These are phyloP conservation scores for Hypoxylon sp. DNA, from an alignment of 2,329 filamentous ascomycete species.

Conservation along the genomic window DNA sequence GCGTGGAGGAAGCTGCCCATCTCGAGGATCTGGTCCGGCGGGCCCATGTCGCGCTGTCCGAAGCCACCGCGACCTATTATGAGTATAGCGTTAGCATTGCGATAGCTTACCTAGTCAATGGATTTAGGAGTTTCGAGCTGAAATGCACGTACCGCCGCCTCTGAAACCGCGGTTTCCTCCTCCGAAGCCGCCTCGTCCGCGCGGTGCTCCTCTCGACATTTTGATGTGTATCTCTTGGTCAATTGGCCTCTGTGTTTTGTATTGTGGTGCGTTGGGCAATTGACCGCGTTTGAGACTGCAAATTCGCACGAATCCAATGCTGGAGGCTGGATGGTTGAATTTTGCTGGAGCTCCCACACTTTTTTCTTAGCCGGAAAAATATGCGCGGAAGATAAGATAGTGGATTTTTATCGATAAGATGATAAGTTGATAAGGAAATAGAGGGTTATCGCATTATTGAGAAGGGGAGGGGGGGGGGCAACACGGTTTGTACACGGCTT, in stretches of 20 bases:
- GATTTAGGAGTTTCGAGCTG: not conserved
- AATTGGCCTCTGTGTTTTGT: conserved; percentile 27
- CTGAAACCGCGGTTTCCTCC: conserved; percentile 48
- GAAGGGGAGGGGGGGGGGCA: not conserved
- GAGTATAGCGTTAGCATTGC: conserved; percentile 5
- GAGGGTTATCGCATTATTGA: not conserved
- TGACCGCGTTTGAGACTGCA: conserved; percentile 24
- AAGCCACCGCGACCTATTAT: conserved; percentile 55
- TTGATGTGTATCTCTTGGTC: conserved; percentile 28
- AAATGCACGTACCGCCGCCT: conserved; percentile 48
- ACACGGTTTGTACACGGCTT: not conserved
- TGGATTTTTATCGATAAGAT: not conserved
- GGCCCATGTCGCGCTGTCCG: conserved; percentile 55
- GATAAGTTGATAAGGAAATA: conserved; percentile 13
- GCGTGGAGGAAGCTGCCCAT: conserved; percentile 96
- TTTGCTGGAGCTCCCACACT: conserved; percentile 38
- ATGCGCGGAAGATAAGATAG: conserved; percentile 23
- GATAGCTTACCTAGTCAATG: not conserved
- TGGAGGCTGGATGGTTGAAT: conserved; percentile 24
- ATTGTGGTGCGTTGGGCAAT: conserved; percentile 9
- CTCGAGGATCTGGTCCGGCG: conserved; percentile 66
- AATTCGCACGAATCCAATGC: conserved; percentile 11
- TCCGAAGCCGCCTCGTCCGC: conserved; percentile 54
- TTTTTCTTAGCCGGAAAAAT: conserved; percentile 41
- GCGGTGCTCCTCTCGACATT: conserved; percentile 56